Evolutionary conservation across 352 stramenopile species (phyloP).

Genomic region (Hyaloperonospora brassicae): DNA sequence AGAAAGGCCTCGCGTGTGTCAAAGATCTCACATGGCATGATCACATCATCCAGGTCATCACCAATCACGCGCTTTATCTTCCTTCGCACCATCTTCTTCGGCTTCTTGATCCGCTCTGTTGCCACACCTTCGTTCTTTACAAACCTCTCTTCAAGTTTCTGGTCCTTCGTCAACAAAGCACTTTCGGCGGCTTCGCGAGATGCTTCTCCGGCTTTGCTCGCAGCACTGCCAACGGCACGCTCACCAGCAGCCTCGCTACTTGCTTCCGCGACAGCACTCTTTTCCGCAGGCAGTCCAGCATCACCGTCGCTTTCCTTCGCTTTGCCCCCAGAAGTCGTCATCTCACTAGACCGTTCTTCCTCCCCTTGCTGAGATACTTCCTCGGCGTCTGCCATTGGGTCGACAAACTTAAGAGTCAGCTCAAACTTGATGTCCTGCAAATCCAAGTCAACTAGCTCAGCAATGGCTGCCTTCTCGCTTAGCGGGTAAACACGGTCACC

Average conservation of each 20-base stretch:
- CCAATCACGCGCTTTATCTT: constrained; percentile 29
- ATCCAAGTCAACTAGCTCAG: constrained; percentile 63
- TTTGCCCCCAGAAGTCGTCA: constrained; percentile 11
- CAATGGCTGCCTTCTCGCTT: constrained; percentile 47
- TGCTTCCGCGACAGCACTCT: background rate
- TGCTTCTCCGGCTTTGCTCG: constrained; percentile 11
- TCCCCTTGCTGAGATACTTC: constrained; percentile 13
- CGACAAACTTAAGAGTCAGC: constrained; percentile 43
- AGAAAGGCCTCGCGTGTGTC: constrained; percentile 87
- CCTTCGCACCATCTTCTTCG: constrained; percentile 13
- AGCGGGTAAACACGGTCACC: constrained; percentile 52
- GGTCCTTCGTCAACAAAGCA: constrained; percentile 19
- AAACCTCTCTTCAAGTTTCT: constrained; percentile 15
- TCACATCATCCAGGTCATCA: constrained; percentile 84
- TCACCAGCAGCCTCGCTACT: constrained; percentile 1
- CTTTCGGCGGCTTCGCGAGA: constrained; percentile 5
- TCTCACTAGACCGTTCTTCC: constrained; percentile 12
- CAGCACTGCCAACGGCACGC: constrained; percentile 20
- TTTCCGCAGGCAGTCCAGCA: constrained; percentile 5
- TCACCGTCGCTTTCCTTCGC: constrained; percentile 11
- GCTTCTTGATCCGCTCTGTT: constrained; percentile 29
- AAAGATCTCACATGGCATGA: constrained; percentile 97
- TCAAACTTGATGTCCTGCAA: constrained; percentile 81
- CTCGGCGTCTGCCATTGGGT: constrained; percentile 25
- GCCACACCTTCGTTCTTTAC: constrained; percentile 9